These are phyloP conservation scores for Persicaria maculosa DNA, from an alignment of 148 eudicot species.

Conservation along the genomic window DNA sequence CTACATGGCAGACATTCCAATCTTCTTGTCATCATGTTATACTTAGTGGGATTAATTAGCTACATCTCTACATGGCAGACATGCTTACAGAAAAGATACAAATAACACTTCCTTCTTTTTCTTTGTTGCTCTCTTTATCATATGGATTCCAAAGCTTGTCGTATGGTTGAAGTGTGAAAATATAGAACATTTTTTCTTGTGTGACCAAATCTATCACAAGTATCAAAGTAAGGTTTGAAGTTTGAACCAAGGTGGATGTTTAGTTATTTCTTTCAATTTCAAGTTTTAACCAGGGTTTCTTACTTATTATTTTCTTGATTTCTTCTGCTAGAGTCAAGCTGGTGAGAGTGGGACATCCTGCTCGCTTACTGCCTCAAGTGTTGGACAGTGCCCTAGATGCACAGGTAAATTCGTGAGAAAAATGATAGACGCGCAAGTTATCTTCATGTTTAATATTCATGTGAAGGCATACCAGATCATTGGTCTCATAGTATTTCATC, in stretches of 20 bases:
- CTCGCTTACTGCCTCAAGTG: slow-evolving; percentile 94
- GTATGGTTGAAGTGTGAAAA: not conserved
- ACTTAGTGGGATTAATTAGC: not conserved
- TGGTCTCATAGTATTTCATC: not conserved
- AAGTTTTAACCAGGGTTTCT: not conserved
- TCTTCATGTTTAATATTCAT: not conserved
- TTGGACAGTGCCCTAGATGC: slow-evolving; percentile 93
- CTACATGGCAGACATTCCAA: no score
- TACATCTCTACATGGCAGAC: not conserved
- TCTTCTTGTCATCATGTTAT: not conserved
- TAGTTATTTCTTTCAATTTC: not conserved
- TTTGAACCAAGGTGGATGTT: not conserved
- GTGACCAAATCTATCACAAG: not conserved
- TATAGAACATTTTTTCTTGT: not conserved
- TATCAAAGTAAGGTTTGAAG: no score
- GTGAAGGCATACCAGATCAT: not conserved
- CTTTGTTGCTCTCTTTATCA: not conserved
- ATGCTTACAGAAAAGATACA: not conserved
- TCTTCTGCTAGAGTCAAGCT: slow-evolving; percentile 63
- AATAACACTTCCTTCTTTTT: not conserved
- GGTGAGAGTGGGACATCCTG: slow-evolving; percentile 98
- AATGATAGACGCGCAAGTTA: not conserved
- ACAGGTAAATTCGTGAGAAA: slow-evolving; percentile 39
- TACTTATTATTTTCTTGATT: slow-evolving; percentile 12
- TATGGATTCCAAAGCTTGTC: not conserved